These are phyloP conservation scores for Colletotrichum costaricense DNA, from an alignment of 2,329 filamentous ascomycete genomes.

Conservation along the genomic window DNA sequence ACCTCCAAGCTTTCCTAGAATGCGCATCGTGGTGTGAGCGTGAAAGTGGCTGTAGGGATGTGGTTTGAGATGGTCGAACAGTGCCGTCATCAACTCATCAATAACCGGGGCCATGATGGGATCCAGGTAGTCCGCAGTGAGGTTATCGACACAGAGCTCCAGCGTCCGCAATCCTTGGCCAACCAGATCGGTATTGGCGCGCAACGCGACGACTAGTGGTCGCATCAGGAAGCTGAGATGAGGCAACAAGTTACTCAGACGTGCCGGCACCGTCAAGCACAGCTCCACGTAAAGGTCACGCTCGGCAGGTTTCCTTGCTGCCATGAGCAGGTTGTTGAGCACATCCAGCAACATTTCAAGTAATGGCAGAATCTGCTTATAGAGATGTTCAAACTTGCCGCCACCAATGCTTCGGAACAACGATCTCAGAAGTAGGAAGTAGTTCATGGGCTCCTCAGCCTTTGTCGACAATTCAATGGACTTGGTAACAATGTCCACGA, in stretches of 20 bases:
- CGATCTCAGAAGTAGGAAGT: constrained; percentile 92
- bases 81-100: constrained; percentile 96
- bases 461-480: constrained; percentile 96
- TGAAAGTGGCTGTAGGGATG: constrained; percentile 98
- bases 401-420: constrained; percentile 97
- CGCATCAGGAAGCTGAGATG: constrained; percentile 98
- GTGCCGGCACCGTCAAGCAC: constrained; percentile 93
- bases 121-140: constrained; percentile 97
- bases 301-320: constrained; percentile 89
- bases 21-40: constrained; percentile 96
- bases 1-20: constrained; percentile 94
- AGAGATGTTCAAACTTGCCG: constrained; percentile 95
- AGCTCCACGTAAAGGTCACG: constrained; percentile 97
- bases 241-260: constrained; percentile 92
- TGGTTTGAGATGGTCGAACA: constrained; percentile 95
- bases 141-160: constrained; percentile 96
- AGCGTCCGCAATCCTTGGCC: constrained; percentile 93
- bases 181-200: constrained; percentile 92
- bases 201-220: constrained; percentile 92
- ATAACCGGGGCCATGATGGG: constrained; percentile 99
- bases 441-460: constrained; percentile 98
- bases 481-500: constrained; percentile 96
- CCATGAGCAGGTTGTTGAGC: constrained; percentile 92
- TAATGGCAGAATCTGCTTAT: constrained; percentile 96
- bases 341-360: constrained; percentile 98